Conservation (phyloP, 1,284 basidiomycete species). For the Cryptococcus sp. region DNA sequence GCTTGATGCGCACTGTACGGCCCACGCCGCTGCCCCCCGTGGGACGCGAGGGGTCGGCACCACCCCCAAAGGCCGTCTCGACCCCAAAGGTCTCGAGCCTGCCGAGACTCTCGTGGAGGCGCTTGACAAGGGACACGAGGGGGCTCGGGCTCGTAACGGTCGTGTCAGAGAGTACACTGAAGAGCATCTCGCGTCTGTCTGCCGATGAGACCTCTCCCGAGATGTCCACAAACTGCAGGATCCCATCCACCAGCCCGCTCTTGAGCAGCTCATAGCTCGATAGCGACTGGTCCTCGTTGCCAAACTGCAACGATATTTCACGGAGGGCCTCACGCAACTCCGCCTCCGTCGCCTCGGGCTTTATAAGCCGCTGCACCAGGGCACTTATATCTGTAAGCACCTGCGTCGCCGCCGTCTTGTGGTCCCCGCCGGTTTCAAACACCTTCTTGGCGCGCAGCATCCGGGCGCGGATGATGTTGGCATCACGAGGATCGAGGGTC, state of each 20-base stretch:
- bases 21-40: slow-evolving; percentile 21
- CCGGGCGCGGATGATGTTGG: slow-evolving; percentile 80
- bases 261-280: slow-evolving; percentile 95
- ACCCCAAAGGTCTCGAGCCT: slow-evolving; percentile 94
- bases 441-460: slow-evolving; percentile 73
- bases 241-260: slow-evolving; percentile 83
- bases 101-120: slow-evolving; percentile 87
- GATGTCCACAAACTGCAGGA: slow-evolving; percentile 77
- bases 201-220: slow-evolving; percentile 47
- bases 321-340: slow-evolving; percentile 62
- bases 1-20: slow-evolving; percentile 65
- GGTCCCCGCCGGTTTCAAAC: slow-evolving; percentile 55
- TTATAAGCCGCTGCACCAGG: slow-evolving; percentile 63
- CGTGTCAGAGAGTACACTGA: slow-evolving; percentile 67
- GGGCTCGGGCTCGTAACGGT: slow-evolving; percentile 58
- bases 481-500: slow-evolving; percentile 71
- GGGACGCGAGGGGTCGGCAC: slow-evolving; percentile 23
- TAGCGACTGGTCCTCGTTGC: slow-evolving; percentile 64
- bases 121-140: slow-evolving; percentile 80
- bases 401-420: slow-evolving; percentile 61
- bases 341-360: slow-evolving; percentile 57
- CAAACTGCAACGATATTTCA: slow-evolving; percentile 74
- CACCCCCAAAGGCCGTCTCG: slow-evolving; percentile 61
- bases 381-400: slow-evolving; percentile 56
- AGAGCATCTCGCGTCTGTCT: slow-evolving; percentile 66